These are phyloP conservation scores for Carpinus viminea DNA, from an alignment of 306 rosid genomes.

Conservation along the genomic window DNA sequence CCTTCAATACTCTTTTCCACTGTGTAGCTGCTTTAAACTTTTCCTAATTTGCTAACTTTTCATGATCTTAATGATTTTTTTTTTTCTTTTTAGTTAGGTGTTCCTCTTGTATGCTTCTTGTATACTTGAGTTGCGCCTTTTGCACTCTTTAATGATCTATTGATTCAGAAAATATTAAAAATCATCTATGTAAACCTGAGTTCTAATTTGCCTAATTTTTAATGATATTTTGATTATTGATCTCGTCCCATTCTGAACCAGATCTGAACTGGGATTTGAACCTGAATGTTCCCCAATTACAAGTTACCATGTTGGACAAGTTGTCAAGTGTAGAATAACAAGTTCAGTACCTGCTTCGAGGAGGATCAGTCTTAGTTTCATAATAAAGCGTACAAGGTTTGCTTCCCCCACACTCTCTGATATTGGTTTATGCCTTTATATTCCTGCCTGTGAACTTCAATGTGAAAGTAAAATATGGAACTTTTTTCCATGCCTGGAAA, in stretches of 20 bases:
- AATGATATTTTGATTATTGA: too few relatives aligned
- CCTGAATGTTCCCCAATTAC: conserved; percentile 72
- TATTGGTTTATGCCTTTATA: conserved; percentile 13
- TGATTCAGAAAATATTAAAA: too few relatives aligned
- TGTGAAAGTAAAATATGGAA: background rate
- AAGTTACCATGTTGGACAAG: conserved; percentile 85
- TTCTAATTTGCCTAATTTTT: too few relatives aligned
- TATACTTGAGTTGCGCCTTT: too few relatives aligned
- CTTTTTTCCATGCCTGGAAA: background rate
- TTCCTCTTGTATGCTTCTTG: too few relatives aligned
- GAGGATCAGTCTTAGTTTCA: conserved; percentile 88
- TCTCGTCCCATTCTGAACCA: conserved; percentile 41
- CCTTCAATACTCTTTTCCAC: too few relatives aligned
- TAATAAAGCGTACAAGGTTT: conserved; percentile 79
- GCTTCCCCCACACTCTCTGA: conserved; percentile 15
- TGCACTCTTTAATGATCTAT: too few relatives aligned
- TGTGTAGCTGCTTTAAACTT: too few relatives aligned
- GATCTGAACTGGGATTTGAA: conserved; percentile 89
- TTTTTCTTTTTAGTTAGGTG: too few relatives aligned
- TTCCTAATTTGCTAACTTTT: too few relatives aligned
- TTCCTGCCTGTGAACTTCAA: background rate
- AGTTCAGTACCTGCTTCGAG: conserved; percentile 64
- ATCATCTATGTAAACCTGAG: too few relatives aligned
- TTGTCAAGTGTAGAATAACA: conserved; percentile 76
- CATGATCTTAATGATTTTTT: too few relatives aligned